Percentiles rank a stretch among this genome's conserved stretches.
Evolutionary conservation across 805 yeast genomes (phyloP).

Genomic region (Yarrowia sp.): DNA sequence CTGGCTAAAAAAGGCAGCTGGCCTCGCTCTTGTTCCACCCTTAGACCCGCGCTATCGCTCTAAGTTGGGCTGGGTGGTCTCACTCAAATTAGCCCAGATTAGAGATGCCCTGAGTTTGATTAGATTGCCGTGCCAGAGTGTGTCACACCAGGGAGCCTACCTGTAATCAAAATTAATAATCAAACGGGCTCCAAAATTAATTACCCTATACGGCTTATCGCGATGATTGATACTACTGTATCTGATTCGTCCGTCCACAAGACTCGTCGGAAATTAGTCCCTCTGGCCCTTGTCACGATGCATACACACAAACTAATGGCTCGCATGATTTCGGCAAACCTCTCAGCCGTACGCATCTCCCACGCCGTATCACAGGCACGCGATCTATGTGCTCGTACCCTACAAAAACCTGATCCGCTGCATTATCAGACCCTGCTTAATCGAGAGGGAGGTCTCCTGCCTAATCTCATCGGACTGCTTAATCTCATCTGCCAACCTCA

Average conservation of each 20-base stretch:
- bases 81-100: slow-evolving; percentile 9
- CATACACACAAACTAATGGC: neutral
- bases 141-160: too few relatives aligned
- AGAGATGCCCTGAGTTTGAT: slow-evolving; percentile 28
- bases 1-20: neutral
- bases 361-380: neutral
- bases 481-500: neutral
- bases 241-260: too few relatives aligned
- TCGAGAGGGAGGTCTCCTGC: neutral
- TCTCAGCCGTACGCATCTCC: slow-evolving; percentile 14
- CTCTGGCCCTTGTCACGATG: neutral
- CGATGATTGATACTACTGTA: too few relatives aligned
- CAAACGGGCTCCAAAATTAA: neutral
- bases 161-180: too few relatives aligned
- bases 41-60: slow-evolving; percentile 14
- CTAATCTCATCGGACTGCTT: neutral
- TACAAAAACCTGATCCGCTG: neutral
- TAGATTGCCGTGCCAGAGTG: neutral
- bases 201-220: too few relatives aligned
- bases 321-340: slow-evolving; percentile 6
- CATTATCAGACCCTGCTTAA: neutral
- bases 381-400: too few relatives aligned
- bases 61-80: slow-evolving; percentile 20
- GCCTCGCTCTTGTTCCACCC: neutral
- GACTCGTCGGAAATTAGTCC: neutral